Conservation (phyloP, 1,284 basidiomycete genomes). For the Ustilago xerochloae region DNA sequence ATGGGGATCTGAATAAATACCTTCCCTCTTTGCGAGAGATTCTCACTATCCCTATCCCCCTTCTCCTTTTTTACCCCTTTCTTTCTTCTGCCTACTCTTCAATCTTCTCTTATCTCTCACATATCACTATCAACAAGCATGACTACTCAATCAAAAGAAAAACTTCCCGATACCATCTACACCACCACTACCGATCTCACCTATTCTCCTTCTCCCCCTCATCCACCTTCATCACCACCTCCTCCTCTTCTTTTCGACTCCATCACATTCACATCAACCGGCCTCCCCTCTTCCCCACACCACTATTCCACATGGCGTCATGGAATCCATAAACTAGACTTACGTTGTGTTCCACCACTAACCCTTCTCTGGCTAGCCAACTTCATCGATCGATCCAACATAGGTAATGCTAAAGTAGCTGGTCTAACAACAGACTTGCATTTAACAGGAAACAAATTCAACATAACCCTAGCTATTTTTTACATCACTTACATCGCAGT, state of each 20-base stretch:
- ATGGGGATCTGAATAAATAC: no score
- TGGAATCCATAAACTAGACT: slow-evolving; percentile 52
- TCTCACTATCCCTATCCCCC: no score
- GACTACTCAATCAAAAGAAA: slow-evolving; percentile 21
- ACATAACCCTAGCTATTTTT: slow-evolving; percentile 46
- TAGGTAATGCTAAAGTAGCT: slow-evolving; percentile 54
- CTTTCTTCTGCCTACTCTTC: neutral
- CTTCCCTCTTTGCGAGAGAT: no score
- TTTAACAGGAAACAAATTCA: slow-evolving; percentile 47
- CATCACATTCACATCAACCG: slow-evolving; percentile 14
- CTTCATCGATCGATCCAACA: slow-evolving; percentile 56
- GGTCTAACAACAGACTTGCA: slow-evolving; percentile 44
- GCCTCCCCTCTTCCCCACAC: slow-evolving; percentile 19
- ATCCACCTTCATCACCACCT: no score
- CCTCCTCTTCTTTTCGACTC: no score
- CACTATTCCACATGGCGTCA: slow-evolving; percentile 20
- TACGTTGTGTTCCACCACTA: slow-evolving; percentile 48
- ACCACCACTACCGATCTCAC: slow-evolving; percentile 4
- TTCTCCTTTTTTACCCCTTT: no score
- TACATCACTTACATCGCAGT: slow-evolving; percentile 50
- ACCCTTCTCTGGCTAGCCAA: slow-evolving; percentile 41
- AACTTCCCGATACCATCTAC: slow-evolving; percentile 8
- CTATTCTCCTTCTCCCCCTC: neutral
- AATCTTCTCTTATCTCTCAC: neutral
- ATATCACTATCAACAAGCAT: neutral